Conservation (phyloP, 352 stramenopile species). For the Pythium myriotylum region DNA sequence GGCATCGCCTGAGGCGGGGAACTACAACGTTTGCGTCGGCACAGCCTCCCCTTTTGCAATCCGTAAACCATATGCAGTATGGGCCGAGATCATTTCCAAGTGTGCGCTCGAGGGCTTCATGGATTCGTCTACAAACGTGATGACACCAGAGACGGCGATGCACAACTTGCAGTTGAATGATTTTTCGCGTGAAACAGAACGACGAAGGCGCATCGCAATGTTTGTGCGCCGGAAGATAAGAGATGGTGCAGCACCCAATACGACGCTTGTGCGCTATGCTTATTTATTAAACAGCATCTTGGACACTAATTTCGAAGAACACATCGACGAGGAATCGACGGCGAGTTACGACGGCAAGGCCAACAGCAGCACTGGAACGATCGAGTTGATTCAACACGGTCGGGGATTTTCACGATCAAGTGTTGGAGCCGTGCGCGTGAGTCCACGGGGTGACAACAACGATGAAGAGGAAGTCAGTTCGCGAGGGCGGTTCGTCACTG, state of each 20-base stretch:
- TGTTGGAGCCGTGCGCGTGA: background rate
- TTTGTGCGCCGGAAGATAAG: slow-evolving; percentile 70
- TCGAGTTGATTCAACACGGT: background rate
- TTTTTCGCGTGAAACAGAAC: slow-evolving; percentile 38
- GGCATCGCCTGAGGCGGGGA: slow-evolving; percentile 42
- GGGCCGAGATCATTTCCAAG: slow-evolving; percentile 77
- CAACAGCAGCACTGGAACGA: background rate
- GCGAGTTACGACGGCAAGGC: background rate
- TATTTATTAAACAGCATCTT: slow-evolving; percentile 65
- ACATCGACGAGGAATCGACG: slow-evolving; percentile 30
- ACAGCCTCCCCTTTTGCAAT: slow-evolving; percentile 76
- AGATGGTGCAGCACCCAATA: slow-evolving; percentile 68
- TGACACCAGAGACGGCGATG: slow-evolving; percentile 14
- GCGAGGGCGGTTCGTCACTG: background rate
- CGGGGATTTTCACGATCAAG: background rate
- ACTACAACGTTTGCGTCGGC: slow-evolving; percentile 65
- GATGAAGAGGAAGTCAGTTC: slow-evolving; percentile 5
- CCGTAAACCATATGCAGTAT: slow-evolving; percentile 81
- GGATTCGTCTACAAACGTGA: slow-evolving; percentile 12
- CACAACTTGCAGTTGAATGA: slow-evolving; percentile 25
- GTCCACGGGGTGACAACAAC: slow-evolving; percentile 1
- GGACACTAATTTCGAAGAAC: slow-evolving; percentile 72
- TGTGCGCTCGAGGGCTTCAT: slow-evolving; percentile 41
- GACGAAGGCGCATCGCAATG: slow-evolving; percentile 49
- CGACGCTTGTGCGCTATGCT: slow-evolving; percentile 59